Base-by-base conservation (phyloP, 257 asterid genomes). In the Misopates orontium region DNA sequence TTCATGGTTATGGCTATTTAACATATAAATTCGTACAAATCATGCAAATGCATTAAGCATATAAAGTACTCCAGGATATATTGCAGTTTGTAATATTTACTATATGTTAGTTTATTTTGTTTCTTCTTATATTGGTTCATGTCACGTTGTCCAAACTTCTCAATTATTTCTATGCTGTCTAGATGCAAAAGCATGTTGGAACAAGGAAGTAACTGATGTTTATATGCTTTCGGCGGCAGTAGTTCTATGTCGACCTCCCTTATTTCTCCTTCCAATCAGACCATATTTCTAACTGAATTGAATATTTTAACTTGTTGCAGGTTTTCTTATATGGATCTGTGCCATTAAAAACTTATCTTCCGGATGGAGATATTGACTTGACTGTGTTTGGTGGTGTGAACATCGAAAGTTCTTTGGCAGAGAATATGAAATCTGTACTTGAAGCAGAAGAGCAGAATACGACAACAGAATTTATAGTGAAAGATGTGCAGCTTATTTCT, bases 341-440 rank as follows among this genome's bases (percentile, higher is more conserved):
- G 70, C 97, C 99, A 19, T 73, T 94, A 60, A 94, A 84, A 79
- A 94, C 96, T 24, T 94, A 86, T 79, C 95, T 94, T 57, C 97
- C 99, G 1, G 97, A 90, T 73, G 99, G 99, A 74, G 99, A 94
- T 74, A 90, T 94, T 60, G 99, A 94, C 70, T 78, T 94, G 73
- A 90, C 99, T 57, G 84, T 83, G 52, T 85, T 94, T 71, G 85
- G 88, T 66, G 87, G 85, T 59, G 67, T 75, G 59, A 73, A 71
- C 64, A 42, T 67, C 10, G 99, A 90, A 81, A 95, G 87, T 51
- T 60, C 61, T 23, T 72, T 88, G 73, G 93, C 73, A 5, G 69
- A 81, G 36, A 85, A 84, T 53, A 77, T 90, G 77, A 82, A 73
- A 69, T 67, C 82, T 60, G 69, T 85, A 44, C 91, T 94, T 52